Conservation (phyloP, 1,284 basidiomycete genomes). For the Nidula niveotomentosa region DNA sequence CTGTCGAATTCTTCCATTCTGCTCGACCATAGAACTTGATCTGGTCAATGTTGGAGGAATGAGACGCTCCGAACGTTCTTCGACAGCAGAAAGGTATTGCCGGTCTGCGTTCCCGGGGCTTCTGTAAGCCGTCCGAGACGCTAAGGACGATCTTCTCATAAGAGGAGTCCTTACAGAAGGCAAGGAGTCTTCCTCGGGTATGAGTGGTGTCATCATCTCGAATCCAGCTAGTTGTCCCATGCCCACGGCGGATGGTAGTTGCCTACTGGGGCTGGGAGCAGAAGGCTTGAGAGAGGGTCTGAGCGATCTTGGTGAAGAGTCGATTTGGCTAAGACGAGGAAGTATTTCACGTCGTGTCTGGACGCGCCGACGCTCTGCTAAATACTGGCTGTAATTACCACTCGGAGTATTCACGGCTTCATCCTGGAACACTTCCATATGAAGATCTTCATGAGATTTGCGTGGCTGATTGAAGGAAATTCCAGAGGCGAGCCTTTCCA, state of each 20-base stretch:
- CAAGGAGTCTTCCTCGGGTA: conserved; percentile 2
- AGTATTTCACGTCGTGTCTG: background rate
- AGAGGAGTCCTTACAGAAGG: background rate
- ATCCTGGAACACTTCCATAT: conserved; percentile 27
- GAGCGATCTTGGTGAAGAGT: background rate
- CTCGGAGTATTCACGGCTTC: conserved; percentile 27
- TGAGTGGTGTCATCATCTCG: conserved; percentile 4
- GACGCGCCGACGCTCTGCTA: too few relatives aligned
- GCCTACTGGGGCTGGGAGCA: background rate
- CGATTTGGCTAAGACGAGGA: background rate
- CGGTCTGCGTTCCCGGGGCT: background rate
- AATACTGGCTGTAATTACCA: background rate
- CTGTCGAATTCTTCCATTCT: background rate
- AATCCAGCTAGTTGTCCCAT: conserved; percentile 14
- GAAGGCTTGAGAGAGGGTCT: background rate
- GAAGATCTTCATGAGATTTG: conserved; percentile 26
- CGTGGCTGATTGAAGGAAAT: background rate
- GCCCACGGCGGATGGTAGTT: conserved; percentile 4
- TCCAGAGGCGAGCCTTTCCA: conserved; percentile 18
- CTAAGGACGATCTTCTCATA: background rate
- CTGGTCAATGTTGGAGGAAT: background rate
- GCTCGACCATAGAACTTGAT: background rate
- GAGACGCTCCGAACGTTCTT: background rate
- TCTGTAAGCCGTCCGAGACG: background rate
- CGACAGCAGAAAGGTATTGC: background rate